These are phyloP conservation scores for Leccinum aurantiacum DNA, from an alignment of 768 basidiomycete genomes.

Conservation along the genomic window DNA sequence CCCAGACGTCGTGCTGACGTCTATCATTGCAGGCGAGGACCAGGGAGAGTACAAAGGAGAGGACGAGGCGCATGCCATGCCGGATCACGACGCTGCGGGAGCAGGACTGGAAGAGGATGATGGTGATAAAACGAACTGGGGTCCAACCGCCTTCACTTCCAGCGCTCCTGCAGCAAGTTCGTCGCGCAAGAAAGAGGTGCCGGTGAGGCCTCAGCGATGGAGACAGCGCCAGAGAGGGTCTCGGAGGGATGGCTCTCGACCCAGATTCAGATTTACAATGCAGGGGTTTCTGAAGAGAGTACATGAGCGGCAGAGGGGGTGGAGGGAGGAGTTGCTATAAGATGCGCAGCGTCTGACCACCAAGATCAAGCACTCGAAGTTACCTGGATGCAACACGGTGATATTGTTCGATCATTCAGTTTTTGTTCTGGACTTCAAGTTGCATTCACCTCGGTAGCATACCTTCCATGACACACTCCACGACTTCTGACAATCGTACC, in stretches of 20 bases:
- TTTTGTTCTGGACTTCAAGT: no score
- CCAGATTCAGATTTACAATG: slow-evolving; percentile 58
- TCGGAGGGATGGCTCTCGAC: slow-evolving; percentile 66
- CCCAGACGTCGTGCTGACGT: slow-evolving; percentile 27
- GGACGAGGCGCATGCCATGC: background rate
- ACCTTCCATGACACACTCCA: no score
- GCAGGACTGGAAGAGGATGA: background rate
- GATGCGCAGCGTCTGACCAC: slow-evolving; percentile 32
- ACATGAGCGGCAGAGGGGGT: slow-evolving; percentile 54
- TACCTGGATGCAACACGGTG: no score
- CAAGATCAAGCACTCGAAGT: no score
- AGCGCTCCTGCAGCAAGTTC: slow-evolving; percentile 15
- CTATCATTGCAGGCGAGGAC: background rate
- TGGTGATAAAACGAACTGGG: slow-evolving; percentile 13
- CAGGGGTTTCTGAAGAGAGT: slow-evolving; percentile 50
- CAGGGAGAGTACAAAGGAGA: background rate
- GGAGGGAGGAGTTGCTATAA: slow-evolving; percentile 53
- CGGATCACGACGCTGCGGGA: background rate
- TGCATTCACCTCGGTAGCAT: no score
- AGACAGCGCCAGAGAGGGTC: slow-evolving; percentile 17
- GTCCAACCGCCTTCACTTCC: slow-evolving; percentile 4
- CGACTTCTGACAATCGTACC: no score
- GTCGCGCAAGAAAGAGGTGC: slow-evolving; percentile 23
- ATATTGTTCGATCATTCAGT: no score
- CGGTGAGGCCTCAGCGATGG: slow-evolving; percentile 14